Evolutionary conservation across 495 filamentous ascomycete genomes (phyloP), one percentile per base, ranked within the genome.

Genomic region (Tuber calosporum): DNA sequence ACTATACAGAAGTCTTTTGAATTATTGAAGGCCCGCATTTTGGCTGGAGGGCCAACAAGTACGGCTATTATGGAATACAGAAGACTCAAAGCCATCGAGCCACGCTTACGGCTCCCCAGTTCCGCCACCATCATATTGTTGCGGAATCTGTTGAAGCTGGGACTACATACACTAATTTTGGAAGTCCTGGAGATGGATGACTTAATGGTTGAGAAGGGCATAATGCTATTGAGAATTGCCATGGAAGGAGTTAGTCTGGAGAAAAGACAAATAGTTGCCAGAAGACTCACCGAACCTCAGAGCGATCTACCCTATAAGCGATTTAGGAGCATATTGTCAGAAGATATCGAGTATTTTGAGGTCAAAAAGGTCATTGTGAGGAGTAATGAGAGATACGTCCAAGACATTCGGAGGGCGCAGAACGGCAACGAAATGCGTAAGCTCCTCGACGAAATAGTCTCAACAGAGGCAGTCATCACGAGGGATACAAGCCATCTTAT

Each of bases 171-270:
- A 3, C n/a, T 48, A 17, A 68, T 77, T 30, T 43, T 78, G 20
- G 69, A 78, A 15, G 42, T 78, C 36, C 22, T 78, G 6, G 74
- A 77, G 40, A 66, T 39, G 22, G 76, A 78, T 62, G 41, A 77
- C 43, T 7, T 73, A n/a, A n/a, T 77, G 17, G 71, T 71, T 11
- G 68, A 62, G 1, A 62, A 78, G 20, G 71, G 76, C 8, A 71
- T 74, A 66, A 41, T 39, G 26, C 30, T 77, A 17, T 43, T 78
- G n/a, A 68, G n/a, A 37, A 7, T 78, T 39, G 73, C 58, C 26
- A 13, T 78, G n/a, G 76, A 78, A 40, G n/a, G 71, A 26, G 71
- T 73, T 34, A 66, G 71, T 3, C 42, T 38, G 6, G 67, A n/a
- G 11, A 58, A 30, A 39, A 62, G 67, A 66, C 69, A 45, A 8